Percentiles rank a stretch among this genome's conserved stretches.
These are phyloP conservation scores for Hanseniaspora nectarophila DNA, from an alignment of 805 yeast species.

Conservation along the genomic window DNA sequence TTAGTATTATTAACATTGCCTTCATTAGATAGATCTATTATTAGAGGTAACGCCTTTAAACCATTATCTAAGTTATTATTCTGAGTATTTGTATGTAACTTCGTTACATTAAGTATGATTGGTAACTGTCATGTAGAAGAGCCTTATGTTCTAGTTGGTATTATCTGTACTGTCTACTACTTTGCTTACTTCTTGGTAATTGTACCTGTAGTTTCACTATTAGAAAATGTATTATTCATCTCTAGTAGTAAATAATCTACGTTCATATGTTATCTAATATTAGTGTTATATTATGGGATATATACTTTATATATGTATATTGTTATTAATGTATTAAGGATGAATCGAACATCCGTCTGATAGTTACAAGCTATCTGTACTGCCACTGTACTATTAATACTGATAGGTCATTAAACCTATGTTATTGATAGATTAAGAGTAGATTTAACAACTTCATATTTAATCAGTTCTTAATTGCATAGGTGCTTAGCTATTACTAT, in stretches of 20 bases:
- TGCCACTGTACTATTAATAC: not conserved
- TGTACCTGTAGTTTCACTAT: constrained; percentile 3
- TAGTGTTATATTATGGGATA: too few relatives aligned
- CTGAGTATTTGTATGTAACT: constrained; percentile 14
- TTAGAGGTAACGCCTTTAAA: constrained; percentile 14
- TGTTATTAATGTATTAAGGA: not conserved
- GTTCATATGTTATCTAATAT: not conserved
- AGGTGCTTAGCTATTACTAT: not conserved
- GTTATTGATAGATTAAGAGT: not conserved
- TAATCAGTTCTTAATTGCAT: constrained; percentile 4
- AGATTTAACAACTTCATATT: constrained; percentile 2
- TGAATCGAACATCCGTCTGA: not conserved
- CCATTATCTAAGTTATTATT: constrained; percentile 11
- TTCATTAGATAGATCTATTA: constrained; percentile 13
- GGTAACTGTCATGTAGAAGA: constrained; percentile 13
- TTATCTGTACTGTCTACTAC: constrained; percentile 2
- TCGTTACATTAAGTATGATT: constrained; percentile 12
- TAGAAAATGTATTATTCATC: constrained; percentile 13
- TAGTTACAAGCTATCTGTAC: not conserved
- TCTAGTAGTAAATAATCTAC: not conserved
- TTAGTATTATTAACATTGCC: constrained; percentile 15
- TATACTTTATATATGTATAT: too few relatives aligned
- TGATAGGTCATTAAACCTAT: not conserved
- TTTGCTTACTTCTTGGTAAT: constrained; percentile 9
- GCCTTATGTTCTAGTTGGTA: constrained; percentile 8